Conservation (phyloP, 768 basidiomycete genomes). For the Phylloporus scabripes region DNA sequence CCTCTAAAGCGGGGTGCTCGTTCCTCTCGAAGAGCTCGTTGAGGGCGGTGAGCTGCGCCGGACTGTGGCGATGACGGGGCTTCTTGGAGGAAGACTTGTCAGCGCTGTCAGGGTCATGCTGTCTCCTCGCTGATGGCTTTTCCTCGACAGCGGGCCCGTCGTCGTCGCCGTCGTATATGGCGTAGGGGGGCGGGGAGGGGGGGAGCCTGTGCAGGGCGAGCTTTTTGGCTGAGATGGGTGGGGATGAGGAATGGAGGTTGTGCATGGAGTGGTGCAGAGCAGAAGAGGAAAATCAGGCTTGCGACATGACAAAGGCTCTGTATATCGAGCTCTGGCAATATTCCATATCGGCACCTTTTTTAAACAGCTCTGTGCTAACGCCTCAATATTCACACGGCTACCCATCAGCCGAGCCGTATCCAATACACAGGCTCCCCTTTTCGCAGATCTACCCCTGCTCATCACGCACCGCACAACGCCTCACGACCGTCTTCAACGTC, state of each 20-base stretch:
- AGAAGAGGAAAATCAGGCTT: slow-evolving; percentile 31
- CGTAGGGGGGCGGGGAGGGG: slow-evolving; percentile 8
- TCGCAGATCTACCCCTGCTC: background rate
- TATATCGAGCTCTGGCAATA: slow-evolving; percentile 37
- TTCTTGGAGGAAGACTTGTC: slow-evolving; percentile 47
- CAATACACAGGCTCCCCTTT: slow-evolving; percentile 1
- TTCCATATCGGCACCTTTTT: slow-evolving; percentile 37
- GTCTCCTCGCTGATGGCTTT: slow-evolving; percentile 20
- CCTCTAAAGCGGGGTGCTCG: slow-evolving; percentile 68
- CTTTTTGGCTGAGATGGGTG: slow-evolving; percentile 11
- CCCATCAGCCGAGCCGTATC: slow-evolving; percentile 2
- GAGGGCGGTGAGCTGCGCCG: slow-evolving; percentile 65
- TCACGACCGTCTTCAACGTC: too few species aligned
- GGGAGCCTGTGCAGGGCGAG: slow-evolving; percentile 6
- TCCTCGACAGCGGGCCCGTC: slow-evolving; percentile 18
- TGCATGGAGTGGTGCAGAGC: slow-evolving; percentile 25
- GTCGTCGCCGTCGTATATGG: slow-evolving; percentile 19
- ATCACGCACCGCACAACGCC: background rate
- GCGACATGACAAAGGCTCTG: slow-evolving; percentile 36
- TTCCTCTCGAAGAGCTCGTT: slow-evolving; percentile 74
- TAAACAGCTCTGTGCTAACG: slow-evolving; percentile 28
- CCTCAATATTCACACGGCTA: slow-evolving; percentile 27
- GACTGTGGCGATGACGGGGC: slow-evolving; percentile 71
- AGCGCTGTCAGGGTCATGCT: slow-evolving; percentile 18
- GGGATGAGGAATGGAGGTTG: slow-evolving; percentile 12